A percentile compares a stretch with the other conserved stretches of the same genome.
Conservation (phyloP, 352 stramenopile genomes). For the Pythium aristosporum region DNA sequence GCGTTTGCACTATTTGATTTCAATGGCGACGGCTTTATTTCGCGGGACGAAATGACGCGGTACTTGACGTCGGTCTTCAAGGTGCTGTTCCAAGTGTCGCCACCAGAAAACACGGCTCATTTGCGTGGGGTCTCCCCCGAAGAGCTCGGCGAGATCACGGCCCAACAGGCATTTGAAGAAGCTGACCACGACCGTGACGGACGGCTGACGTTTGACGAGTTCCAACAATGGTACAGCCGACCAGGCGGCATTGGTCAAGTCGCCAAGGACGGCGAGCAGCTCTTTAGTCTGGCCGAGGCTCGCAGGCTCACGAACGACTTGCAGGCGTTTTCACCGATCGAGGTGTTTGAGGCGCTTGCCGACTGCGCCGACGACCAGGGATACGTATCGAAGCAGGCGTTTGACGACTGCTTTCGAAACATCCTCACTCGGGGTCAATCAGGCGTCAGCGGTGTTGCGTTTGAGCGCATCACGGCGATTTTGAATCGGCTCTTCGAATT, state of each 20-base stretch:
- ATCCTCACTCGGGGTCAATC: slow-evolving; percentile 51
- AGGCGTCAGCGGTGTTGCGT: slow-evolving; percentile 44
- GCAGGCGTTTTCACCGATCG: slow-evolving; percentile 65
- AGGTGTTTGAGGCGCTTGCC: slow-evolving; percentile 77
- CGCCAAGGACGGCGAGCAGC: slow-evolving; percentile 74
- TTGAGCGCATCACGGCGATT: slow-evolving; percentile 71
- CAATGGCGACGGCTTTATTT: slow-evolving; percentile 88
- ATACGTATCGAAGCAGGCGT: slow-evolving; percentile 67
- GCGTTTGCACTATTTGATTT: slow-evolving; percentile 88
- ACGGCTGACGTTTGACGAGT: slow-evolving; percentile 80
- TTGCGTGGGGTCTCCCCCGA: slow-evolving; percentile 64
- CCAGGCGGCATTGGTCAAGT: slow-evolving; percentile 69
- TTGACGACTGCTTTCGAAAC: slow-evolving; percentile 78
- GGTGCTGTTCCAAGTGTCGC: slow-evolving; percentile 76
- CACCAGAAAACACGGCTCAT: slow-evolving; percentile 30
- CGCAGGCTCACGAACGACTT: slow-evolving; percentile 69
- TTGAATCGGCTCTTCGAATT: slow-evolving; percentile 77
- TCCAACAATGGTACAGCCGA: slow-evolving; percentile 84
- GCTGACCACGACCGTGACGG: slow-evolving; percentile 72
- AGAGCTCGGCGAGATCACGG: slow-evolving; percentile 77
- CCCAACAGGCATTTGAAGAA: slow-evolving; percentile 74
- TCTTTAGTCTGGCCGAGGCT: slow-evolving; percentile 74
- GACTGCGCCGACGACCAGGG: slow-evolving; percentile 69
- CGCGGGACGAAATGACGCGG: slow-evolving; percentile 81
- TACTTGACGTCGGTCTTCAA: slow-evolving; percentile 89